These are phyloP conservation scores for Hemerocallis citrina DNA, from an alignment of 106 monocot genomes.

Conservation along the genomic window DNA sequence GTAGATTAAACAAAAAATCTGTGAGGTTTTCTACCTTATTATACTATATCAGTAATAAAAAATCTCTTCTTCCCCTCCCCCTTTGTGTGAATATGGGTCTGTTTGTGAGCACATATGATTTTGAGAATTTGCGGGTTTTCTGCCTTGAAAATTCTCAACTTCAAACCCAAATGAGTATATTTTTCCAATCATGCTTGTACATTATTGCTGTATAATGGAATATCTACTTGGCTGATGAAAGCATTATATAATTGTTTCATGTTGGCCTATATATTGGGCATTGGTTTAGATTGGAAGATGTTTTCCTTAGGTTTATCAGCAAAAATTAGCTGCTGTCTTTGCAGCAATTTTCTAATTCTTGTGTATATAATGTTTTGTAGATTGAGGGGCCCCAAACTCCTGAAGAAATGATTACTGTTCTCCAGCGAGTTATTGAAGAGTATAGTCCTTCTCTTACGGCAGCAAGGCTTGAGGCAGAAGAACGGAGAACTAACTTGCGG, in stretches of 20 bases:
- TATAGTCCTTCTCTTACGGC: constrained; percentile 38
- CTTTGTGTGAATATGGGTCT: too few species aligned
- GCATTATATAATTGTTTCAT: background rate
- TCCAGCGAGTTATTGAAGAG: constrained; percentile 86
- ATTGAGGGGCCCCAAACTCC: constrained; percentile 74
- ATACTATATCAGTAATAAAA: too few species aligned
- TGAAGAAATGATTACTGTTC: constrained; percentile 71
- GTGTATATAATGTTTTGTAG: constrained; percentile 17
- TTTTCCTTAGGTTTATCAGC: background rate
- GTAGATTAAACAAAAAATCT: too few species aligned
- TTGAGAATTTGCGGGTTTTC: too few species aligned
- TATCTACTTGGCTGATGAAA: background rate
- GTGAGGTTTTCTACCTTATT: too few species aligned
- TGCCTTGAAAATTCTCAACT: background rate
- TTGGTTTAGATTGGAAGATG: background rate
- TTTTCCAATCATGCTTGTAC: too few species aligned
- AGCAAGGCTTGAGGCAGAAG: constrained; percentile 85
- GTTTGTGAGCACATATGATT: too few species aligned
- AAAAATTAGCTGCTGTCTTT: too few species aligned
- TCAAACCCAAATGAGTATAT: background rate
- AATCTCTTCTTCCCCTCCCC: too few species aligned
- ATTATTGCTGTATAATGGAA: background rate
- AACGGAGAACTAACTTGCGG: constrained; percentile 60
- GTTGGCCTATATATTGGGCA: background rate
- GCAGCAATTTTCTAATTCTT: constrained; percentile 4